Evolutionary conservation across 331 rosid genomes (phyloP), one percentile per base, ranked within the genome.

Genomic region (Quercus lobata): DNA sequence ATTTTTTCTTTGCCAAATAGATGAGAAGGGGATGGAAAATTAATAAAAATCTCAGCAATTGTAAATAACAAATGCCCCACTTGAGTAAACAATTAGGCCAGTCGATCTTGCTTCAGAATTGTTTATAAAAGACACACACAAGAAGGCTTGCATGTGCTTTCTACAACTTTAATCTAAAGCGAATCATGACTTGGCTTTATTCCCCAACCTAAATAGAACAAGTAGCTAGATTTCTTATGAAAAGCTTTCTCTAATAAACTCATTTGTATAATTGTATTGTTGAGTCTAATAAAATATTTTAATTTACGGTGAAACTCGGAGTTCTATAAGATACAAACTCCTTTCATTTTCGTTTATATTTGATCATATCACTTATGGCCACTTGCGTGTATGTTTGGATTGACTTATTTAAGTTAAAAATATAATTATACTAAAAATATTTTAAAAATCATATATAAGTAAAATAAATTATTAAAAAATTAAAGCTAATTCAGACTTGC

Each of bases 61-160:
- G 69, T 21, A 41, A 72, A 52, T 46, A n/a, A 75, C 41, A 29
- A 75, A 71, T 14, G 57, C 16, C 41, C 15, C 22, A 61, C 56
- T 74, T 32, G 70, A 65, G 18, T 72, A 25, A 25, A 61, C 34
- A 61, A 25, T 77, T 74, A 74, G 62, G 34, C 69, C 27, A 41
- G 81, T 75, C 86, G 79, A 81, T 82, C 76, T 75, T 81, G 79
- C 73, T 71, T 78, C 69, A 63, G 21, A 63, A 37, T 80, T 66
- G 70, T 35, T 55, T 69, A 73, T 17, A 71, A 72, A 84, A 66
- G 84, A 80, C 84, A 84, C 73, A 71, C 86, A 78, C 71, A 80
- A 87, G 78, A 86, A 61, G 84, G 77, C 75, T 35, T 76, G 74
- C 90, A 86, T 86, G 91, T 87, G 96, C 91, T 82, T 87, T 87